These are phyloP conservation scores for Takashimella tepidaria DNA, from an alignment of 1,284 basidiomycete genomes.

Conservation along the genomic window DNA sequence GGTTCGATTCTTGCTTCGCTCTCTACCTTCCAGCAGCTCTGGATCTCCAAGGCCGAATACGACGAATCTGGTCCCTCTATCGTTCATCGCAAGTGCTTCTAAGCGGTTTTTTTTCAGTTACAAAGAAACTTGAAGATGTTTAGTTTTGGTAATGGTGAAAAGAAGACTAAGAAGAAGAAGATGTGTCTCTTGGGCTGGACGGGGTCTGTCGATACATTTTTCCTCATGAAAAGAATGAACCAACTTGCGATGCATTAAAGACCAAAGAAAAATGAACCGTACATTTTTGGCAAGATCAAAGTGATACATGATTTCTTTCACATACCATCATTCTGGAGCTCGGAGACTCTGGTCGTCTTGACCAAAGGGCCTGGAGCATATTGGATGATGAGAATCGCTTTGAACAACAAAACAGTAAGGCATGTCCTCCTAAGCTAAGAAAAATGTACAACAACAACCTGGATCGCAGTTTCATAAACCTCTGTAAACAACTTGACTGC, in stretches of 20 bases:
- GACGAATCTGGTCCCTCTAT: slow-evolving; percentile 80
- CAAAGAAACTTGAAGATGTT: not conserved
- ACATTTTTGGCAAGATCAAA: too few relatives aligned
- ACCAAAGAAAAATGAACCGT: too few relatives aligned
- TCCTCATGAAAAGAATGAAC: not conserved
- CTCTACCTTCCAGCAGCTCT: slow-evolving; percentile 81
- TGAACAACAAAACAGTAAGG: too few relatives aligned
- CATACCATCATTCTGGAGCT: too few relatives aligned
- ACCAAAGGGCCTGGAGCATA: too few relatives aligned
- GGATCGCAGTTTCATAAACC: not conserved
- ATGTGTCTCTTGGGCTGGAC: not conserved
- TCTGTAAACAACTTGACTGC: not conserved
- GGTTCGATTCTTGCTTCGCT: slow-evolving; percentile 95
- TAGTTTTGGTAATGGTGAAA: not conserved
- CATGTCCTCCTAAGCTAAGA: too few relatives aligned
- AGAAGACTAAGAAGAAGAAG: not conserved
- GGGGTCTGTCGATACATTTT: not conserved
- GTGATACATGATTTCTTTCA: too few relatives aligned
- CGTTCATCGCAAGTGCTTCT: slow-evolving; percentile 58
- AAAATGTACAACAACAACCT: not conserved
- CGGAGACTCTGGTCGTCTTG: too few relatives aligned
- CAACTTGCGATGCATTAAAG: not conserved
- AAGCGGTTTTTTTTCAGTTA: too few relatives aligned
- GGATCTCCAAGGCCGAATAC: slow-evolving; percentile 55
- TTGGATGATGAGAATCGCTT: too few relatives aligned